Evolutionary conservation across 2,329 filamentous ascomycete genomes (phyloP).

Genomic region (Fusarium sp.): DNA sequence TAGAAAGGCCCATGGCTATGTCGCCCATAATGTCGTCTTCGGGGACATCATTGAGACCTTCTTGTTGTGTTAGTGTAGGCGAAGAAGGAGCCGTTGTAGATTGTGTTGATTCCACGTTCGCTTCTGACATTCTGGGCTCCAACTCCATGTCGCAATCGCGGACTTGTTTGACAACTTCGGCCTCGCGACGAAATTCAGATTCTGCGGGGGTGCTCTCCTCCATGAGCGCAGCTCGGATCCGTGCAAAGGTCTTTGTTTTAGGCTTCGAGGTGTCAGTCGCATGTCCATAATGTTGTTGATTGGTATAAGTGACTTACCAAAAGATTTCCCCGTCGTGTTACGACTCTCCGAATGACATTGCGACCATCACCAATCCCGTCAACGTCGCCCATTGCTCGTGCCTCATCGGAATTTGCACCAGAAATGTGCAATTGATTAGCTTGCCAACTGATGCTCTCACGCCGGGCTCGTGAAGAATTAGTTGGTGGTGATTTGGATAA

Average conservation of each 20-base stretch:
- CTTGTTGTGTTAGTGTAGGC: conserved; percentile 73
- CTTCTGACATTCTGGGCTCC: conserved; percentile 56
- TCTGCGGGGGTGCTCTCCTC: conserved; percentile 92
- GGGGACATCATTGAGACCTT: conserved; percentile 74
- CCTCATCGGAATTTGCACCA: conserved; percentile 74
- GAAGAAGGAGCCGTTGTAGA: conserved; percentile 73
- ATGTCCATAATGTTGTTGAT: not conserved
- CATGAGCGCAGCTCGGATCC: conserved; percentile 87
- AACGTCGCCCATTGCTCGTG: conserved; percentile 74
- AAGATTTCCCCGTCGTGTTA: conserved; percentile 89
- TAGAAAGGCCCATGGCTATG: conserved; percentile 61
- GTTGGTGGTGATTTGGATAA: conserved; percentile 81
- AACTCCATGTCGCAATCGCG: conserved; percentile 85
- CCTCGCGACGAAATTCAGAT: conserved; percentile 88
- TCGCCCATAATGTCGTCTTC: conserved; percentile 77
- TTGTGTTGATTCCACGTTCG: conserved; percentile 60
- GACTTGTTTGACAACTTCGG: conserved; percentile 95
- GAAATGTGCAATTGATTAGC: conserved; percentile 88
- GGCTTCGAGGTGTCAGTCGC: conserved; percentile 68
- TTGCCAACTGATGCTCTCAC: conserved; percentile 91
- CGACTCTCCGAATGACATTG: conserved; percentile 82
- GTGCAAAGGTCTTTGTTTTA: conserved; percentile 95
- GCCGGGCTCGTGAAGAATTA: conserved; percentile 65
- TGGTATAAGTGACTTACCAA: conserved; percentile 68
- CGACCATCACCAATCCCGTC: conserved; percentile 67